phyloP scores from a whole-genome alignment of 2,329 filamentous ascomycete genomes.

The Aspergillus pseudoterreus region DNA sequence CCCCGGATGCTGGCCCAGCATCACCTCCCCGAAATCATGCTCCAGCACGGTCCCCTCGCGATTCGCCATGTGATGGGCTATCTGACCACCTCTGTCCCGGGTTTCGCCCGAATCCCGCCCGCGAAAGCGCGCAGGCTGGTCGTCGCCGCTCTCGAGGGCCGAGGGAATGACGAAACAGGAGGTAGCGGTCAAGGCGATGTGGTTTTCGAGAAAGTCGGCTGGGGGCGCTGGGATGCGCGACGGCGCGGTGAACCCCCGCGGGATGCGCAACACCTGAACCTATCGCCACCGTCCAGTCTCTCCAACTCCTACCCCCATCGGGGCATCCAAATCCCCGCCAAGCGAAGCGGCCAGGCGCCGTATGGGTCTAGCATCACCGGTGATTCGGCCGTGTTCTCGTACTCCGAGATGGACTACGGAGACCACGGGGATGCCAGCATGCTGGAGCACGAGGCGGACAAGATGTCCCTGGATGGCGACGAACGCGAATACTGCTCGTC shows the following conservation, averaged over 20 bases:
- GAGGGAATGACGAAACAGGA: constrained; percentile 53
- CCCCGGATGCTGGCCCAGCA: constrained; percentile 80
- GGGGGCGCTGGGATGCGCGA: constrained; percentile 92
- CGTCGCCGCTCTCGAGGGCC: constrained; percentile 85
- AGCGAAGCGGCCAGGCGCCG: constrained; percentile 35
- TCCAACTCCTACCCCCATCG: constrained; percentile 42
- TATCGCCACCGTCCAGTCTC: constrained; percentile 52
- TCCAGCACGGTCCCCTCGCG: constrained; percentile 83
- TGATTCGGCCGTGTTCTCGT: constrained; percentile 72
- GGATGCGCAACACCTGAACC: constrained; percentile 24
- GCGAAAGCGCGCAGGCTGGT: constrained; percentile 87
- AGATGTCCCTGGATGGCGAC: constrained; percentile 83
- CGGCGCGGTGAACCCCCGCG: constrained; percentile 59
- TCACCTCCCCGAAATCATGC: constrained; percentile 84
- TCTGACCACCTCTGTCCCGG: constrained; percentile 86
- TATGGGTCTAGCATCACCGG: constrained; percentile 62
- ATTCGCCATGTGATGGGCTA: constrained; percentile 96
- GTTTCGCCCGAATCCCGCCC: constrained; percentile 83
- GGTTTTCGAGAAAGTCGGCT: constrained; percentile 88
- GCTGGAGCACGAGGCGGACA: constrained; percentile 83
- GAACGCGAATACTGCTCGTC: constrained; percentile 65
- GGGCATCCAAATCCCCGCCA: constrained; percentile 47
- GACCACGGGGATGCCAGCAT: constrained; percentile 60
- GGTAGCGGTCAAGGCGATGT: constrained; percentile 55
- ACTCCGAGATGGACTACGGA: constrained; percentile 60